These are phyloP conservation scores for Daldinia decipiens DNA, from an alignment of 495 filamentous ascomycete genomes.

Conservation along the genomic window DNA sequence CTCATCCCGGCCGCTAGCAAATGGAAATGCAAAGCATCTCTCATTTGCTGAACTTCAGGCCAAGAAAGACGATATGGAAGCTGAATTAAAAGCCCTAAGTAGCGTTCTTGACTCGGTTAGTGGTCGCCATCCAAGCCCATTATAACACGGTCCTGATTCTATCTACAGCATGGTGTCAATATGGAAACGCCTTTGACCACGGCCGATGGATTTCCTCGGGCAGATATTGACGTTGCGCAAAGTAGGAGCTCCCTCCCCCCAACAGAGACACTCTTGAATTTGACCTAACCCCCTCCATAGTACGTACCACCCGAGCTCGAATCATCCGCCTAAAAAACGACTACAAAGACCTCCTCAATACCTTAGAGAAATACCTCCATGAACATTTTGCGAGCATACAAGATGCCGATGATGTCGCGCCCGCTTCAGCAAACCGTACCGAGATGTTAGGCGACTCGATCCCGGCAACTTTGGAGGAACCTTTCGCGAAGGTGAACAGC, in stretches of 20 bases:
- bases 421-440: conserved; percentile 30
- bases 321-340: conserved; percentile 93
- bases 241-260: conserved; percentile 63
- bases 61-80: conserved; percentile 85
- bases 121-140: conserved; percentile 16
- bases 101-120: conserved; percentile 88
- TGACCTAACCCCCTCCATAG: conserved; percentile 55
- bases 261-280: not conserved
- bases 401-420: conserved; percentile 46
- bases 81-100: conserved; percentile 83
- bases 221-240: conserved; percentile 94
- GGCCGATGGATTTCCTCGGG: conserved; percentile 90
- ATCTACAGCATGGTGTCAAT: conserved; percentile 82
- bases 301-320: conserved; percentile 87
- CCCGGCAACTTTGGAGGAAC: conserved; percentile 63
- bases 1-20: conserved; percentile 63
- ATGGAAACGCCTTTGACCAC: conserved; percentile 93
- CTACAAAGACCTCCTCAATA: conserved; percentile 85
- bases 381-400: conserved; percentile 72
- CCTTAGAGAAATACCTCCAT: conserved; percentile 84
- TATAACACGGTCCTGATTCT: conserved; percentile 20
- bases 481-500: conserved; percentile 92
- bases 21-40: conserved; percentile 66
- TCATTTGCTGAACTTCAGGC: conserved; percentile 67
- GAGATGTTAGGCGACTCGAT: conserved; percentile 51